A percentile compares a stretch with the other conserved stretches of the same genome.
Evolutionary conservation across 495 filamentous ascomycete genomes (phyloP).

Genomic region (Baudoinia panamericana): DNA sequence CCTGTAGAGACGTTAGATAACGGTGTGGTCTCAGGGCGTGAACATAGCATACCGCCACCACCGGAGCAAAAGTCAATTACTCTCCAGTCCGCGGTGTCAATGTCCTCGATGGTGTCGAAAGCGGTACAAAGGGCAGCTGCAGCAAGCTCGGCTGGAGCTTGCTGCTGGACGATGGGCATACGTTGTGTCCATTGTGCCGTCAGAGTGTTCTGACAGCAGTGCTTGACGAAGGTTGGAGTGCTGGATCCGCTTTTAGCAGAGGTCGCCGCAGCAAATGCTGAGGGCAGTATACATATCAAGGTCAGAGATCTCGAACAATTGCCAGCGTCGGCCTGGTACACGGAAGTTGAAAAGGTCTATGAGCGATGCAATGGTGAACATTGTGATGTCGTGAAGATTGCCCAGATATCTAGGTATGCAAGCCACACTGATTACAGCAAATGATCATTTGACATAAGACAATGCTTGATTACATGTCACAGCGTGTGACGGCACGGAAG

Average conservation of each 20-base stretch:
- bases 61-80: slow-evolving; percentile 65
- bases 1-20: slow-evolving; percentile 6
- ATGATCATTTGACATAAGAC: too few relatives aligned
- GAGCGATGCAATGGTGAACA: background rate
- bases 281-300: slow-evolving; percentile 7
- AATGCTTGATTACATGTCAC: too few relatives aligned
- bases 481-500: too few relatives aligned
- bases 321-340: slow-evolving; percentile 12
- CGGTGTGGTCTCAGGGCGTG: too few relatives aligned
- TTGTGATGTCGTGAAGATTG: background rate
- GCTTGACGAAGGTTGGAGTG: slow-evolving; percentile 4
- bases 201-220: slow-evolving; percentile 24
- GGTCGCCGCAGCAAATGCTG: too few relatives aligned
- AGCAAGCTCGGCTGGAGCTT: slow-evolving; percentile 23
- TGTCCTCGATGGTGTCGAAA: slow-evolving; percentile 12
- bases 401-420: too few relatives aligned
- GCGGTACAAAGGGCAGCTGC: slow-evolving; percentile 11
- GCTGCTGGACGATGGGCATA: slow-evolving; percentile 22
- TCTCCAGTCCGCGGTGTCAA: slow-evolving; percentile 10
- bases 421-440: too few relatives aligned
- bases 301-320: slow-evolving; percentile 17
- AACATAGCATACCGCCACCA: slow-evolving; percentile 46
- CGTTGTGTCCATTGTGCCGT: slow-evolving; percentile 26
- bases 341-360: slow-evolving; percentile 10
- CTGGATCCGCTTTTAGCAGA: too few relatives aligned